phyloP scores from a whole-genome alignment of 1,284 basidiomycete species.

The Cryptococcus sp. region DNA sequence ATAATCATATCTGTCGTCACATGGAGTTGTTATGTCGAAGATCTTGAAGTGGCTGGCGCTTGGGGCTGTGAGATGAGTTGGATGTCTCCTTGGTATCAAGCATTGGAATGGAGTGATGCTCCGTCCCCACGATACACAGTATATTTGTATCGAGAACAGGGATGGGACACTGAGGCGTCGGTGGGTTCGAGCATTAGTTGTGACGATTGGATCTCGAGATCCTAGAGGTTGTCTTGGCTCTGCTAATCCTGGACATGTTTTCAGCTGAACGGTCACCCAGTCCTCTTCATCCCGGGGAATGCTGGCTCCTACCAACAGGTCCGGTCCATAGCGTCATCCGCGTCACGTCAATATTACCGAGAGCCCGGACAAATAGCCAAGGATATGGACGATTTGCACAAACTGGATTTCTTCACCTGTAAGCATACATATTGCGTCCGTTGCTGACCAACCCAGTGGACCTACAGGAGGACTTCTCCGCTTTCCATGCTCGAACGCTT shows the following conservation, averaged over 20 bases:
- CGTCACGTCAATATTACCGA: slow-evolving; percentile 73
- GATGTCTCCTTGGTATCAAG: slow-evolving; percentile 85
- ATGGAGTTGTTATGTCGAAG: slow-evolving; percentile 10
- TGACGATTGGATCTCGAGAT: slow-evolving; percentile 57
- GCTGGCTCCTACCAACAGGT: slow-evolving; percentile 94
- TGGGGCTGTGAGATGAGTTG: slow-evolving; percentile 87
- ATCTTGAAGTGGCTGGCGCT: slow-evolving; percentile 25
- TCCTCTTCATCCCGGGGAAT: slow-evolving; percentile 95
- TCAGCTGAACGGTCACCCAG: slow-evolving; percentile 67
- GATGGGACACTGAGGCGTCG: slow-evolving; percentile 64
- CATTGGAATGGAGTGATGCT: slow-evolving; percentile 64
- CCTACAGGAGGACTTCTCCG: slow-evolving; percentile 96
- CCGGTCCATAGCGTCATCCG: slow-evolving; percentile 90
- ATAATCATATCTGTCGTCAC: slow-evolving; percentile 2
- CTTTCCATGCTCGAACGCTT: slow-evolving; percentile 88
- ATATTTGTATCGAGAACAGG: slow-evolving; percentile 88
- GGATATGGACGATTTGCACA: slow-evolving; percentile 35
- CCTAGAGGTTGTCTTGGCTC: neutral
- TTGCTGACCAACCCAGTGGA: slow-evolving; percentile 64
- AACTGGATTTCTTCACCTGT: slow-evolving; percentile 84
- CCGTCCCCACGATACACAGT: slow-evolving; percentile 71
- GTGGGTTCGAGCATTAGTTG: too few relatives aligned
- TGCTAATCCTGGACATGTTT: neutral
- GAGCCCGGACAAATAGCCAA: slow-evolving; percentile 52
- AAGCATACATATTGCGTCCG: slow-evolving; percentile 29